These are phyloP conservation scores for Populus pruinosa DNA, from an alignment of 345 rosid species.

Conservation along the genomic window DNA sequence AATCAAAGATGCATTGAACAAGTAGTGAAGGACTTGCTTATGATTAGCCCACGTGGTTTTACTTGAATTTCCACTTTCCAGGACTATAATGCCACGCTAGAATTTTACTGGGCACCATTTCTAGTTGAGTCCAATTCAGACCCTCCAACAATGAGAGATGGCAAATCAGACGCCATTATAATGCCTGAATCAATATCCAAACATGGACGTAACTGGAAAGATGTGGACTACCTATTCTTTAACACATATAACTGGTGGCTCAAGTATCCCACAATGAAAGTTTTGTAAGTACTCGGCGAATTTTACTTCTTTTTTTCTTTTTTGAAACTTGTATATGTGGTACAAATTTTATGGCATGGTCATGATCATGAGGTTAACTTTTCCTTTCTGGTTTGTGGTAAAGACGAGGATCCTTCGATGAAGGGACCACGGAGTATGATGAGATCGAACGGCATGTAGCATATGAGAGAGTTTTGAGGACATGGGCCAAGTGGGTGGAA, in stretches of 20 bases:
- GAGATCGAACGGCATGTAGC: constrained; percentile 19
- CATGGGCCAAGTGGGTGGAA: constrained; percentile 29
- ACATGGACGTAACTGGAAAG: constrained; percentile 19
- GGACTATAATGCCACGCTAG: constrained; percentile 24
- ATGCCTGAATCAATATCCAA: constrained; percentile 15
- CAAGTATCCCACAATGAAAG: constrained; percentile 11
- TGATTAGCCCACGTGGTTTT: not conserved
- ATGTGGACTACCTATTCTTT: constrained; percentile 19
- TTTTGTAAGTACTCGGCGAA: constrained; percentile 14
- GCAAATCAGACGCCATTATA: constrained; percentile 10
- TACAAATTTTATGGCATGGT: not conserved
- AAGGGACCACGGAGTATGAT: constrained; percentile 14
- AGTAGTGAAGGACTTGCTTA: not conserved
- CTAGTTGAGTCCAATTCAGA: constrained; percentile 24
- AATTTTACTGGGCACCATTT: constrained; percentile 29
- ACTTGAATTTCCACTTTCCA: not conserved
- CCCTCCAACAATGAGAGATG: constrained; percentile 5
- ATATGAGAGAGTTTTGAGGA: constrained; percentile 21
- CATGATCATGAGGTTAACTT: not conserved
- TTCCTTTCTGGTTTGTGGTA: not conserved
- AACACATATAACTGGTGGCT: constrained; percentile 26
- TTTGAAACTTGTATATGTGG: too few relatives aligned
- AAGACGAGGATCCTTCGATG: constrained; percentile 14
- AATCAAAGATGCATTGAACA: not conserved
- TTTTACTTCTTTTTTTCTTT: too few relatives aligned